Evolutionary conservation across 495 filamentous ascomycete species (phyloP).

Genomic region (Podospora fimiseda): DNA sequence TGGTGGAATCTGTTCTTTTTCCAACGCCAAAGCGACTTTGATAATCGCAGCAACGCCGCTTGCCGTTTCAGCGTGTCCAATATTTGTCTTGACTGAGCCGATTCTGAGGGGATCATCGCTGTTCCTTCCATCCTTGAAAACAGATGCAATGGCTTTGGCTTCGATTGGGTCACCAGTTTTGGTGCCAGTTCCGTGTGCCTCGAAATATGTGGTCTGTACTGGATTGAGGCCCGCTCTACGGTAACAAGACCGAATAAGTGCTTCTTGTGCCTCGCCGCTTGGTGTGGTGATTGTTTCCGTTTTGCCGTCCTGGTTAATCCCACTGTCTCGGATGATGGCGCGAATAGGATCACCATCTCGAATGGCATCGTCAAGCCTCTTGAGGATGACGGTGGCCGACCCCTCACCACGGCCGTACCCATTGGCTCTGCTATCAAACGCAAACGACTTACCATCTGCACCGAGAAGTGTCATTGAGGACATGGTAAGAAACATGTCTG

Average conservation of each 20-base stretch:
- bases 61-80: slow-evolving; percentile 38
- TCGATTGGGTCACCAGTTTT: slow-evolving; percentile 55
- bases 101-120: slow-evolving; percentile 32
- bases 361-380: slow-evolving; percentile 50
- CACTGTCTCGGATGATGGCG: slow-evolving; percentile 52
- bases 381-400: slow-evolving; percentile 49
- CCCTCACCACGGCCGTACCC: slow-evolving; percentile 62
- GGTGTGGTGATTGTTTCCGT: slow-evolving; percentile 42
- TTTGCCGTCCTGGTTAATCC: slow-evolving; percentile 53
- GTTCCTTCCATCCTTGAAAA: slow-evolving; percentile 29
- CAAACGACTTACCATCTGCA: slow-evolving; percentile 29
- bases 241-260: slow-evolving; percentile 46
- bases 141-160: slow-evolving; percentile 35
- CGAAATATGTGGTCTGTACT: slow-evolving; percentile 39
- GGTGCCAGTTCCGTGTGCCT: slow-evolving; percentile 53
- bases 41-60: slow-evolving; percentile 43
- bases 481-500: slow-evolving; percentile 31
- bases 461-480: slow-evolving; percentile 30
- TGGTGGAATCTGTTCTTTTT: slow-evolving; percentile 40
- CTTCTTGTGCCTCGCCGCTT: slow-evolving; percentile 44
- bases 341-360: slow-evolving; percentile 51
- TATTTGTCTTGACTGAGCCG: slow-evolving; percentile 37
- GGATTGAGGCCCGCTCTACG: slow-evolving; percentile 37
- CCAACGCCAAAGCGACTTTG: slow-evolving; percentile 35
- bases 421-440: slow-evolving; percentile 49